Evolutionary conservation across 345 rosid species (phyloP), one percentile per base, ranked within the genome.

Genomic region (rapeseed (Brassica napus)): DNA sequence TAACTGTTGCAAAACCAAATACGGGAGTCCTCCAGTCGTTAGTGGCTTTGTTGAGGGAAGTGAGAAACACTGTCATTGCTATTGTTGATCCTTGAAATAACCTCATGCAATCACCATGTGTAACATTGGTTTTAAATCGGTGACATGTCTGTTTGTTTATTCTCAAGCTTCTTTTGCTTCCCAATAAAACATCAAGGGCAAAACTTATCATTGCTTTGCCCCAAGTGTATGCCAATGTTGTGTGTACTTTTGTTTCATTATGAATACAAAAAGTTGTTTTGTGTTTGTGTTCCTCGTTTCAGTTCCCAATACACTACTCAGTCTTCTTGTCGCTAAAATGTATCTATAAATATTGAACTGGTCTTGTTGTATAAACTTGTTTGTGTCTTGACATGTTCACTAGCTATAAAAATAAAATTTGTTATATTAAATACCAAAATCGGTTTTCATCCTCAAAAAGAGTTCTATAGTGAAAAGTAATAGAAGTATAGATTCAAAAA

Each of bases 21-120:
- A 1, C 1, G 54, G 52, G 34, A 35, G n/a, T 57, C 14, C 66
- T 35, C 23, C 34, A 35, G 55, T 12, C 2, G 59, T 52, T 71
- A 2, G 1, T 3, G 75, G 34, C 8, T 2, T 4, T 35, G 66
- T 71, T 35, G 75, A 71, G n/a, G 55, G 35, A 35, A 8, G 0
- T 24, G 35, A 8, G 1, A 0, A 1, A 4, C 75, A 71, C 24
- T 71, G 77, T 31, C 77, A 73, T 16, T 73, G 77, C 77, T 74
- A 74, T 9, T 8, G 8, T 11, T 71, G 23, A 72, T 30, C 18
- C n/a, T 59, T 55, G 7, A 55, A 31, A 37, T 18, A 37, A 72
- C 15, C 23, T 59, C 57, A 21, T 34, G 59, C 16, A 18, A 12
- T 57, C 59, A 14, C 37, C 59, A 72, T 42, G 7, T 16, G 60